A percentile compares a stretch with the other conserved stretches of the same genome.
Evolutionary conservation across 768 basidiomycete species (phyloP).

Genomic region (Udeniomyces megalosporus): DNA sequence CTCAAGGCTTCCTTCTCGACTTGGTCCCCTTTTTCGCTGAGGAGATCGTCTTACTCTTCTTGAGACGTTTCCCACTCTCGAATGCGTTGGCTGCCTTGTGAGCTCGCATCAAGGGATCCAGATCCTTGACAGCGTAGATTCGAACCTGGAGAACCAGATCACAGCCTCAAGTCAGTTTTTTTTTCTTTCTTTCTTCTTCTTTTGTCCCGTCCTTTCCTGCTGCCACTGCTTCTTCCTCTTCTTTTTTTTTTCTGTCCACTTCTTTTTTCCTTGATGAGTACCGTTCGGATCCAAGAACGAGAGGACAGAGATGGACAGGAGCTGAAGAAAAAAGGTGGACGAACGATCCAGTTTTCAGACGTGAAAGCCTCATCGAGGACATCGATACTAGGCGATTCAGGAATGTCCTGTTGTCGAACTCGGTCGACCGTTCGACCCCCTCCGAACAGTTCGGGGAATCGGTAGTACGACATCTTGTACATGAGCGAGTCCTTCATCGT

Average conservation of each 20-base stretch:
- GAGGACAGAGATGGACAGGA: background rate
- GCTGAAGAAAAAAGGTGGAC: constrained; percentile 24
- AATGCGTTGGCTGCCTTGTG: constrained; percentile 77
- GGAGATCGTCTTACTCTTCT: constrained; percentile 31
- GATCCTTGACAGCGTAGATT: constrained; percentile 88
- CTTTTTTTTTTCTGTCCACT: no score
- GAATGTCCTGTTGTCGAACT: constrained; percentile 73
- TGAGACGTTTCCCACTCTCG: constrained; percentile 71
- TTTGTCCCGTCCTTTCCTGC: no score
- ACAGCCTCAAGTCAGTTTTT: no score
- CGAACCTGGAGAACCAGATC: constrained; percentile 35
- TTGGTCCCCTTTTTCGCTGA: background rate
- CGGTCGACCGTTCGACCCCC: constrained; percentile 58
- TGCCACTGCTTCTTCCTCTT: no score
- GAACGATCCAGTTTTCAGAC: constrained; percentile 97
- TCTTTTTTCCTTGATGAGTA: no score
- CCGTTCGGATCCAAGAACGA: no score
- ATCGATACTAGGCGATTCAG: constrained; percentile 64
- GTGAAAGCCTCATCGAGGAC: constrained; percentile 96
- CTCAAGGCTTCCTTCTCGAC: constrained; percentile 17
- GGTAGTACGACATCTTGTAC: constrained; percentile 26
- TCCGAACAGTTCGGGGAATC: constrained; percentile 78
- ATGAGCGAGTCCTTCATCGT: constrained; percentile 57
- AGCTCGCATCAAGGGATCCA: constrained; percentile 78
- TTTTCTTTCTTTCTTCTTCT: no score